phyloP scores from a whole-genome alignment of 2,329 filamentous ascomycete genomes.

The Monilinia fructigena region DNA sequence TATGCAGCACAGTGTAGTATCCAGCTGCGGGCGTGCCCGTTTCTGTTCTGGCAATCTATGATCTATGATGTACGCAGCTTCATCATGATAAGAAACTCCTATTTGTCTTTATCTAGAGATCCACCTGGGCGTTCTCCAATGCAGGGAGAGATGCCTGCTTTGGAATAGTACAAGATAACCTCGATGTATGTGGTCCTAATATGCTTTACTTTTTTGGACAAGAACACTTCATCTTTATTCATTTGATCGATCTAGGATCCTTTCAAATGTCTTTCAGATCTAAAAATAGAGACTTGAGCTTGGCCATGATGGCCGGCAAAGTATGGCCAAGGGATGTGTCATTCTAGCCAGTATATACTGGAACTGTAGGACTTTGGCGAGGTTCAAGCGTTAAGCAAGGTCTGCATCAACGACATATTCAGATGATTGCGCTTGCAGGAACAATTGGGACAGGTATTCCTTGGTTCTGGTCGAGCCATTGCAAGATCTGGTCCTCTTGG shows the following conservation, averaged over 20 bases:
- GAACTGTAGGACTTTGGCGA: background rate
- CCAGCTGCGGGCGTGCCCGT: background rate
- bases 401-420: slow-evolving; percentile 43
- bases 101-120: background rate
- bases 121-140: background rate
- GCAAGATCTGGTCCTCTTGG: slow-evolving; percentile 49
- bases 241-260: background rate
- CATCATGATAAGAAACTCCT: slow-evolving; percentile 12
- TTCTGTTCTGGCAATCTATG: background rate
- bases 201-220: background rate
- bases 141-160: background rate
- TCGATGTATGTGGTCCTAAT: background rate
- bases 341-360: background rate
- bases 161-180: background rate
- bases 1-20: background rate
- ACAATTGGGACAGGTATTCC: slow-evolving; percentile 53
- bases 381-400: slow-evolving; percentile 6
- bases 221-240: too few relatives aligned
- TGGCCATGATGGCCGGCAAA: slow-evolving; percentile 7
- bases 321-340: background rate
- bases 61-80: background rate
- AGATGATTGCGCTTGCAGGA: slow-evolving; percentile 46
- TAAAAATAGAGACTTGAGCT: slow-evolving; percentile 12
- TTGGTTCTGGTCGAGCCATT: slow-evolving; percentile 49
- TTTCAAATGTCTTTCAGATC: slow-evolving; percentile 4